A percentile compares a stretch with the other conserved stretches of the same genome.
These are phyloP conservation scores for Eucalyptus marginata DNA, from an alignment of 345 rosid genomes.

Conservation along the genomic window DNA sequence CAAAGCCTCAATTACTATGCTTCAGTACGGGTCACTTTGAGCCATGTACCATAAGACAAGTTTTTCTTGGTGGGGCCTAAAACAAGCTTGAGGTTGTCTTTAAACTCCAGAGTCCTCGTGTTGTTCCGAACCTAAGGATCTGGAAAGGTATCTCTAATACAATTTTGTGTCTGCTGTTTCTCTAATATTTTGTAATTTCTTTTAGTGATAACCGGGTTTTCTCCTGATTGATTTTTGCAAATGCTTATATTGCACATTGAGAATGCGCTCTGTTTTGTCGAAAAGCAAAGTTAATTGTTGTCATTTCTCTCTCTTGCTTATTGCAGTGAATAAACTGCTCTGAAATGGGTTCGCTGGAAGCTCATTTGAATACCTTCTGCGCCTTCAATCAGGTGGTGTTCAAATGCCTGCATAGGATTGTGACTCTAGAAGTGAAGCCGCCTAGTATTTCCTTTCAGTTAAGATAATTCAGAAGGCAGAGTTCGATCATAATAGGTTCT, in stretches of 20 bases:
- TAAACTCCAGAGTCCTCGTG: neutral
- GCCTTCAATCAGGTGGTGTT: neutral
- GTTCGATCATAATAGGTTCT: neutral
- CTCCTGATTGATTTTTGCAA: neutral
- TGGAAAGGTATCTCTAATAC: neutral
- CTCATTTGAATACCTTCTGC: neutral
- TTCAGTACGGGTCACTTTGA: neutral
- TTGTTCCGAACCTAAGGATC: neutral
- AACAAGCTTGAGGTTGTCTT: neutral
- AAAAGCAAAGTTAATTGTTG: neutral
- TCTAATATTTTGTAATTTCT: neutral
- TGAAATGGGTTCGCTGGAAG: neutral
- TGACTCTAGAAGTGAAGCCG: neutral
- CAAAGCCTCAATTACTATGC: neutral
- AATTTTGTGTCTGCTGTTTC: neutral
- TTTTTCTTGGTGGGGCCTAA: neutral
- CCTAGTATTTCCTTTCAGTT: neutral
- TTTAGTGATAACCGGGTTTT: neutral
- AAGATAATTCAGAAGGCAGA: neutral
- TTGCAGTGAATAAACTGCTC: neutral
- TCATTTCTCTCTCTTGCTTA: neutral
- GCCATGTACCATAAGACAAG: neutral
- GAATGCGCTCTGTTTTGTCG: neutral
- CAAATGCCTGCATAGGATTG: neutral
- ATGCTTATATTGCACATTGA: neutral